Base-by-base conservation (phyloP, 352 stramenopile genomes). In the Globisporangium carolinianum region DNA sequence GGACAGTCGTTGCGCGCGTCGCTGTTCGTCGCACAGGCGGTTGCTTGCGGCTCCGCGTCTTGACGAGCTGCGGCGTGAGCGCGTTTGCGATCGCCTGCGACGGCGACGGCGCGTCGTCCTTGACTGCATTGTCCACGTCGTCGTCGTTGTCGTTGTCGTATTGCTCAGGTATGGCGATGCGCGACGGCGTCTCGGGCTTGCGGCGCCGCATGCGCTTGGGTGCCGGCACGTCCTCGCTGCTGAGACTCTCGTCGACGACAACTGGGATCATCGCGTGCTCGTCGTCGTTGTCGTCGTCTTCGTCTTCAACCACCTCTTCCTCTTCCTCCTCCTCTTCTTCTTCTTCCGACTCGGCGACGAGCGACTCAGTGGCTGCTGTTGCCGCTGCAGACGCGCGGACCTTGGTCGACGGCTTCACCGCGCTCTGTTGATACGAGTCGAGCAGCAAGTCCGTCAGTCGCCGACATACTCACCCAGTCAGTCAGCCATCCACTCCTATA, bases 381-480 rank as follows among this genome's bases (percentile, higher is more conserved):
- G 45, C 17, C 5, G n/a, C 45, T 35, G 45, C 15, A 32, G 15
- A n/a, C 8, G 6, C 14, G 17, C 39, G 18, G 38, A 54, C 10
- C 42, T 61, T 42, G n/a, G 51, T 52, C 8, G 57, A 53, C 18
- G 51, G 51, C 57, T 63, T 63, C 35, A 58, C 36, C 5, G 51
- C 56, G 9, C 50, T 53, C 57, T 63, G 50, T 12, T 17, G 11
- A 32, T 32, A 32, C 24, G 24, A 32, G 24, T 32, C 24, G 24
- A 32, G 24, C 2, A 32, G 24, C 24, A 32, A 32, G 24, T 32
- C 24, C 24, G 24, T 32, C 5, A 51, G 4, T 24, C 7, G 35
- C 9, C 18, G 41, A 43, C 32, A 43, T 24, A 18, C 9, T 32
- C 14, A 7, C 18, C 49, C 11, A 54, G 36, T 55, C 35, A 55